These are phyloP conservation scores for Ceratocystis destructans DNA, from an alignment of 2,329 filamentous ascomycete genomes.

Conservation along the genomic window DNA sequence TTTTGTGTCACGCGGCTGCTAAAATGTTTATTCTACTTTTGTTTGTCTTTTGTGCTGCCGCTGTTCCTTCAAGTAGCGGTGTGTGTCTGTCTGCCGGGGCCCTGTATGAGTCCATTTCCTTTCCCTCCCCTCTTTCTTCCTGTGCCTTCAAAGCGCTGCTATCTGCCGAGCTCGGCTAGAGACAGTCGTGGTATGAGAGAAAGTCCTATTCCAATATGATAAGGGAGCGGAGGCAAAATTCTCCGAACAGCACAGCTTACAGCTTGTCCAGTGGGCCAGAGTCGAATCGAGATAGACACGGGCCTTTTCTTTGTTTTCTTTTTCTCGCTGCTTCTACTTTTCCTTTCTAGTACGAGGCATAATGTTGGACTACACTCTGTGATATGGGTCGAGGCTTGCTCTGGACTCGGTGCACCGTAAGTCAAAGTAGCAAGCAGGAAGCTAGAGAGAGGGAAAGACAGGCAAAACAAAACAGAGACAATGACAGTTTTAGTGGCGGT, in stretches of 20 bases:
- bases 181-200: not conserved
- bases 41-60: not conserved
- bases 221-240: not conserved
- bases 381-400: not conserved
- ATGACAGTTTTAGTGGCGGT: not conserved
- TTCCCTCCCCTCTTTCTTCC: not conserved
- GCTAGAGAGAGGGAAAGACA: not conserved
- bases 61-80: not conserved
- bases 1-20: not conserved
- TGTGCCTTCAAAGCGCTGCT: not conserved
- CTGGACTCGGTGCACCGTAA: not conserved
- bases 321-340: too few relatives aligned
- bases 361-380: not conserved
- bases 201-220: not conserved
- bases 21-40: not conserved
- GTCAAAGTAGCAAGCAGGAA: not conserved
- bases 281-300: not conserved
- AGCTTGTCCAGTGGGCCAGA: not conserved
- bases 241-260: not conserved
- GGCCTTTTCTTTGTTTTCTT: not conserved
- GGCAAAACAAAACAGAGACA: not conserved
- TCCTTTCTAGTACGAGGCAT: not conserved
- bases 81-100: not conserved
- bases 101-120: not conserved
- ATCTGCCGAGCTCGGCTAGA: not conserved